These are phyloP conservation scores for Cantharellus cinnabarinus DNA, from an alignment of 768 basidiomycete species.

Conservation along the genomic window DNA sequence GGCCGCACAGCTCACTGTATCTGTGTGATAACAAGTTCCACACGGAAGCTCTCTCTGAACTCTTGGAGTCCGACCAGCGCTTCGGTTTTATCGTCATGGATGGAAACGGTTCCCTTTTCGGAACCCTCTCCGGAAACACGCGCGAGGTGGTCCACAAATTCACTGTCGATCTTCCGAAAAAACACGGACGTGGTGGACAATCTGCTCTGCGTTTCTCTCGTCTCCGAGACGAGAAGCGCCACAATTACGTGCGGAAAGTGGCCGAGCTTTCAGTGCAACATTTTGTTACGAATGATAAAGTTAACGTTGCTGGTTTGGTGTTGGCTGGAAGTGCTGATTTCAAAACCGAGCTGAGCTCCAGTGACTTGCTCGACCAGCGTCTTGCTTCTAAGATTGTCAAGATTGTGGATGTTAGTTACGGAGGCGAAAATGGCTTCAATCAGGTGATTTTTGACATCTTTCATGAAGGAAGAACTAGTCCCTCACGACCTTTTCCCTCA, in stretches of 20 bases:
- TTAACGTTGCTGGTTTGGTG: constrained; percentile 91
- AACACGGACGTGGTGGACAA: constrained; percentile 99
- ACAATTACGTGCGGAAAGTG: constrained; percentile 99
- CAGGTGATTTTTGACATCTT: constrained; percentile 34
- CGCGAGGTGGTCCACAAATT: constrained; percentile 97
- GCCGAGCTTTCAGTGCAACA: constrained; percentile 94
- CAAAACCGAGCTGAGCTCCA: constrained; percentile 92
- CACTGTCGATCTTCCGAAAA: constrained; percentile 96
- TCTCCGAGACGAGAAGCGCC: constrained; percentile 94
- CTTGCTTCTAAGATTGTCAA: constrained; percentile 87
- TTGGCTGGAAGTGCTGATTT: constrained; percentile 96
- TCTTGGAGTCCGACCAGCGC: constrained; percentile 89
- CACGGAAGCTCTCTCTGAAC: constrained; percentile 89
- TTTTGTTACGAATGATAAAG: constrained; percentile 94
- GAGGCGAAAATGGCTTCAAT: constrained; percentile 97
- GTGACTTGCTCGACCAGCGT: constrained; percentile 87
- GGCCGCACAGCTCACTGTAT: constrained; percentile 62
- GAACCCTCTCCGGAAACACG: constrained; percentile 88
- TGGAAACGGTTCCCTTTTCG: constrained; percentile 92
- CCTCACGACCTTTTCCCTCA: background rate
- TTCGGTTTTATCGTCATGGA: constrained; percentile 99
- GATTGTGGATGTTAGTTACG: constrained; percentile 95
- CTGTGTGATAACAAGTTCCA: constrained; percentile 99
- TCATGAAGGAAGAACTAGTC: background rate
- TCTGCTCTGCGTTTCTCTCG: constrained; percentile 99